Base-by-base conservation (phyloP, 129 eudicot genomes). In the Flaveria brownii region DNA sequence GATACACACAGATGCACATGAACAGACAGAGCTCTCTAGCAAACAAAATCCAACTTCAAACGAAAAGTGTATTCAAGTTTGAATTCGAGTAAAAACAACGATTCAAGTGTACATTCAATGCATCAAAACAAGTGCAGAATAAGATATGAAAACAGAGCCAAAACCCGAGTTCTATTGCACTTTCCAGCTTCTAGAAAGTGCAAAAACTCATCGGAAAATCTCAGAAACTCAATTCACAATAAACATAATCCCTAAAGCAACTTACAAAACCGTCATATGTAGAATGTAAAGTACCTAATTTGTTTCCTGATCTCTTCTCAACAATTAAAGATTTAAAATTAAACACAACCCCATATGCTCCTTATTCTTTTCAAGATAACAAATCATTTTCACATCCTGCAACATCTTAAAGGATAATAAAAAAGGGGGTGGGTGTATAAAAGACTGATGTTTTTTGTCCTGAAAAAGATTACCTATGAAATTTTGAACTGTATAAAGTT, bases 241-340 rank as follows among this genome's bases (percentile, higher is more conserved):
- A 63, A 56, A 60, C 65, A 71, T 18, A 78, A 61, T 52, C 73
- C 50, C 78, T 78, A 78, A 15, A 54, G 73, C 41, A 80, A 80
- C 84, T 74, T 80, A 80, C 84, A 74, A 74, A 80, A 80, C 75
- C 84, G 63, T 56, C 17, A 50, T 74, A 46, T 62, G 23, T 68
- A 73, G 64, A 71, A 71, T 62, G 33, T 59, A 73, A 73, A 71
- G 63, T 49, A 23, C 60, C 78, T 64, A 63, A 50, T 33, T 71
- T 79, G 57, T 57, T 63, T 54, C 51, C 74, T 80, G 65, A 73
- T 54, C 79, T 64, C 51, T 25, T 70, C 54, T 78, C 52, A 13
- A 65, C 36, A 68, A 62, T 62, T 62, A 28, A 57, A 57, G 23
- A 8, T 57, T 56, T 72, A 65, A 66, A 52, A 46, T 57, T 67